phyloP scores from a whole-genome alignment of 371 early-diverging fungal genomes.

The Sporodiniella umbellata region DNA sequence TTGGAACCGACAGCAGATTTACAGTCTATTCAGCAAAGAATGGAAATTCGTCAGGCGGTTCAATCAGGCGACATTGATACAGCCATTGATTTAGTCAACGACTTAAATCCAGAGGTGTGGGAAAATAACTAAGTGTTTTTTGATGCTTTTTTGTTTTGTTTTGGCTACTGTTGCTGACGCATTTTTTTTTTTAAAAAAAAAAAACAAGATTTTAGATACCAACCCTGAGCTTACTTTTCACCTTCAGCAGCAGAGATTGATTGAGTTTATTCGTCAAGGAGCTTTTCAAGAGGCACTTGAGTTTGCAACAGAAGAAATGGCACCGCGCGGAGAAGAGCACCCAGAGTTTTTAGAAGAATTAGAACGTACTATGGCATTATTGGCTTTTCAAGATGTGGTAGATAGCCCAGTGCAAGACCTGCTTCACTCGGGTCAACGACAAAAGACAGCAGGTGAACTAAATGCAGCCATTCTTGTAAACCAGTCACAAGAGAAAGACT shows the following conservation, averaged over 20 bases:
- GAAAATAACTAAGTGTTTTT: not conserved
- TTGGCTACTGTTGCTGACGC: not conserved
- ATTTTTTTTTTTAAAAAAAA: not conserved
- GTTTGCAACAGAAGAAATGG: slow-evolving; percentile 96
- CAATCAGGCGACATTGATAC: slow-evolving; percentile 87
- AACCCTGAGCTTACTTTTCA: slow-evolving; percentile 94
- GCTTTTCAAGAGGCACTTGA: slow-evolving; percentile 80
- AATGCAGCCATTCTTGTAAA: slow-evolving; percentile 90
- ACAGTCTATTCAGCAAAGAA: slow-evolving; percentile 87
- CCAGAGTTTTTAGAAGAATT: slow-evolving; percentile 92
- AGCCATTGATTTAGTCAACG: slow-evolving; percentile 93
- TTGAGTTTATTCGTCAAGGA: slow-evolving; percentile 88
- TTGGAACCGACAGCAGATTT: slow-evolving; percentile 77
- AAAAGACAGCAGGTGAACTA: slow-evolving; percentile 90
- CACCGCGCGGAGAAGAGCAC: slow-evolving; percentile 93
- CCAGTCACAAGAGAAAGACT: slow-evolving; percentile 91
- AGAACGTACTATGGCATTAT: slow-evolving; percentile 92
- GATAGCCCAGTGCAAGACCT: slow-evolving; percentile 78
- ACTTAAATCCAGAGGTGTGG: slow-evolving; percentile 92
- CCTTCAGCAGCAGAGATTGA: slow-evolving; percentile 92
- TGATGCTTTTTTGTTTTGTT: not conserved
- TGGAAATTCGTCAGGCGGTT: slow-evolving; percentile 90
- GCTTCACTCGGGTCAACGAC: slow-evolving; percentile 83
- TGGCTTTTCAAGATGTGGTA: slow-evolving; percentile 79
- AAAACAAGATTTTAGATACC: slow-evolving; percentile 83